phyloP scores from a whole-genome alignment of 2,329 filamentous ascomycete species.

The Torrubiella hemipterigena region DNA sequence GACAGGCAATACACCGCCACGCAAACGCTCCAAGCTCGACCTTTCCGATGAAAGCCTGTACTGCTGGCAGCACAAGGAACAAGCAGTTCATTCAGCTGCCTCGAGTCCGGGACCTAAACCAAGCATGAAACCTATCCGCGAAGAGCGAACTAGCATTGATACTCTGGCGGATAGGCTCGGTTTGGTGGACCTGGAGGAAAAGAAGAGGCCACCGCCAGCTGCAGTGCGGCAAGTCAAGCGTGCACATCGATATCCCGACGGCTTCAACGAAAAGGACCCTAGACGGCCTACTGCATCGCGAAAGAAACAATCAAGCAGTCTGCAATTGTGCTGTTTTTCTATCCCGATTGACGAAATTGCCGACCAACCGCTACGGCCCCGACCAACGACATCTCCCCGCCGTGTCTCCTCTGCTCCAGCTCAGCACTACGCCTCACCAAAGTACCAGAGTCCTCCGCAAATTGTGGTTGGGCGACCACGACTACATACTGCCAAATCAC shows the following conservation, averaged over 20 bases:
- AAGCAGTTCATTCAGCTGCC: constrained; percentile 44
- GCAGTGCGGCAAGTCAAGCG: too few species aligned
- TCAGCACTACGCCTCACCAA: constrained; percentile 14
- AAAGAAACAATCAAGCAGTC: constrained; percentile 17
- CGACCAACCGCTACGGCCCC: constrained; percentile 27
- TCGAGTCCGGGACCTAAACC: constrained; percentile 32
- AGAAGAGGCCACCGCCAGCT: constrained; percentile 11
- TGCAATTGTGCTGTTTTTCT: constrained; percentile 39
- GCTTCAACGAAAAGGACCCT: constrained; percentile 2
- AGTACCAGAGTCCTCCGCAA: constrained; percentile 18
- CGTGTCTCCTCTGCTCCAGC: constrained; percentile 8
- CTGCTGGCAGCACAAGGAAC: constrained; percentile 93
- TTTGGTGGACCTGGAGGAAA: constrained; percentile 51
- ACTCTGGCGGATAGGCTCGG: constrained; percentile 73
- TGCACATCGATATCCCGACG: too few species aligned
- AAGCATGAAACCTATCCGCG: constrained; percentile 39
- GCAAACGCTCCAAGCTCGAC: constrained; percentile 20
- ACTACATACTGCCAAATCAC: constrained; percentile 18
- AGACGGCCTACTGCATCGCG: constrained; percentile 7
- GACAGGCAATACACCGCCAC: constrained; percentile 24
- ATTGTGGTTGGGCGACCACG: too few species aligned
- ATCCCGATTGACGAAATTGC: constrained; percentile 31
- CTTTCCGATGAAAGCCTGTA: constrained; percentile 53
- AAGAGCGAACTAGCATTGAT: constrained; percentile 68
- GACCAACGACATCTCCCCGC: constrained; percentile 9